phyloP scores from a whole-genome alignment of 176 grass and related monocot genomes.

The Carex cristatella region DNA sequence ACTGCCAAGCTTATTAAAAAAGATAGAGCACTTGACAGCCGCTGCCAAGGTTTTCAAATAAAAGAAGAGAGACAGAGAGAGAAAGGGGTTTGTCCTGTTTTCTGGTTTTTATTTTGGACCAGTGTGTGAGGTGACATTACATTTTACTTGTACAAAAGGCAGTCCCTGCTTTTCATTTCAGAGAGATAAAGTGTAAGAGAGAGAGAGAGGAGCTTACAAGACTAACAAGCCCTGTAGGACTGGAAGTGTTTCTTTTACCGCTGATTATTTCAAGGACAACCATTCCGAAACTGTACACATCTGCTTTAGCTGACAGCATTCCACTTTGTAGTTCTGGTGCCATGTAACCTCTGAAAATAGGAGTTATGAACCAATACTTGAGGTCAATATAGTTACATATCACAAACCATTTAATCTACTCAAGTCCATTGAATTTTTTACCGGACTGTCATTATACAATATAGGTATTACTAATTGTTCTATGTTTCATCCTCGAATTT shows the following conservation, averaged over 20 bases:
- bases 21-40: too few relatives aligned
- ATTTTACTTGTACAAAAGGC: too few relatives aligned
- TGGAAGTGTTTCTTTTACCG: background rate
- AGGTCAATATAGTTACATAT: background rate
- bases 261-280: conserved; percentile 8
- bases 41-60: too few relatives aligned
- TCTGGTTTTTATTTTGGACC: too few relatives aligned
- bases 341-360: conserved; percentile 7
- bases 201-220: background rate
- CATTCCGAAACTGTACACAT: conserved; percentile 13
- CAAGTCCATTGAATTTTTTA: background rate
- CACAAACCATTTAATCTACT: background rate
- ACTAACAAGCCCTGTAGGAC: background rate
- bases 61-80: too few relatives aligned
- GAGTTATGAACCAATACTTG: background rate
- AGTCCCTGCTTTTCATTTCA: too few relatives aligned
- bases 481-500: background rate
- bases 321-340: conserved; percentile 7
- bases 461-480: background rate
- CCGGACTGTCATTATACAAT: background rate
- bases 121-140: too few relatives aligned
- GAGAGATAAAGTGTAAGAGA: background rate
- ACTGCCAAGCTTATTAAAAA: too few relatives aligned
- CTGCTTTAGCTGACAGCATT: background rate
- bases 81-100: too few relatives aligned